Conservation (phyloP, 257 asterid genomes). For the Fraxinus anomala region DNA sequence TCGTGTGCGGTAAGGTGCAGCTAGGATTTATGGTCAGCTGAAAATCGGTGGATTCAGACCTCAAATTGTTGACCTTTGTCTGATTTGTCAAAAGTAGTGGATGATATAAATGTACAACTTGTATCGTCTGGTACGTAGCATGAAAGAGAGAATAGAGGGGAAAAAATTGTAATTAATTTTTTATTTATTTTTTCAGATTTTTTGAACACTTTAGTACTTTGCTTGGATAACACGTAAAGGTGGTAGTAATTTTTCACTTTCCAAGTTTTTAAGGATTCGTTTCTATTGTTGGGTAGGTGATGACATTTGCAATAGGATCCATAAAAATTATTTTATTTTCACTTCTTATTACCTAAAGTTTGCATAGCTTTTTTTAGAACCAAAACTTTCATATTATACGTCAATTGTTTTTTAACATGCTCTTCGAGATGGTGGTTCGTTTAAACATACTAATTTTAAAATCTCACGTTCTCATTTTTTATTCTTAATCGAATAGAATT, state of each 20-base stretch:
- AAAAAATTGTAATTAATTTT: not conserved
- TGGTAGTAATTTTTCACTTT: not conserved
- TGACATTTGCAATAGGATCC: not conserved
- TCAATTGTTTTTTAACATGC: too few relatives aligned
- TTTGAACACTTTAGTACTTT: not conserved
- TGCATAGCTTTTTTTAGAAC: too few relatives aligned
- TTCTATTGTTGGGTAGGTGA: not conserved
- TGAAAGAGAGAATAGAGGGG: constrained; percentile 2
- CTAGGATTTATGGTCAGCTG: not conserved
- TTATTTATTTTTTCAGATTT: not conserved
- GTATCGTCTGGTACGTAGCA: not conserved
- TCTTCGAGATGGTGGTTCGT: too few relatives aligned
- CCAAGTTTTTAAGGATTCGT: not conserved
- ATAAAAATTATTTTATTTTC: too few relatives aligned
- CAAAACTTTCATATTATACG: too few relatives aligned
- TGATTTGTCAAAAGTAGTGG: not conserved
- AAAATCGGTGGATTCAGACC: constrained; percentile 1
- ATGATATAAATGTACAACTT: not conserved
- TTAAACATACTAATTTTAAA: too few relatives aligned
- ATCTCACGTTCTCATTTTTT: too few relatives aligned
- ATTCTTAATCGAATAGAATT: too few relatives aligned
- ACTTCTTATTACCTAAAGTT: too few relatives aligned
- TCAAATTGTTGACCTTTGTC: constrained; percentile 4
- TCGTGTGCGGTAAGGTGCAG: constrained; percentile 34
- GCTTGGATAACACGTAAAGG: constrained; percentile 6